Conservation (phyloP, 2,329 filamentous ascomycete genomes). For the Colletotrichum sojae region DNA sequence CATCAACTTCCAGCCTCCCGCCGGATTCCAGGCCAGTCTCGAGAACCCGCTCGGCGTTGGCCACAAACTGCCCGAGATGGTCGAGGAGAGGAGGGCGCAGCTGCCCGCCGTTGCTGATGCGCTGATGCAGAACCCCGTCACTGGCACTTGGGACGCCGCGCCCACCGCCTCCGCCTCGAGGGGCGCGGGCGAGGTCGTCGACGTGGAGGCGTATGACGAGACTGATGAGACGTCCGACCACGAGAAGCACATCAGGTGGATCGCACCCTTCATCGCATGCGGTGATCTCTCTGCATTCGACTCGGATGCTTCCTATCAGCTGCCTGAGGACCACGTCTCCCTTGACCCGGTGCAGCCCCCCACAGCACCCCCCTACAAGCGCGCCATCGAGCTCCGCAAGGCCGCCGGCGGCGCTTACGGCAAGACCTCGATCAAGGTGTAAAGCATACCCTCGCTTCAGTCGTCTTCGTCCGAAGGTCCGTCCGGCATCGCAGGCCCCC, state of each 20-base stretch:
- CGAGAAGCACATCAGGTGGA: constrained; percentile 73
- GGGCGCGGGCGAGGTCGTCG: constrained; percentile 30
- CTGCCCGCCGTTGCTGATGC: constrained; percentile 58
- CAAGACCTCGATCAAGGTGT: constrained; percentile 68
- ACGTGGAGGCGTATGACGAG: constrained; percentile 48
- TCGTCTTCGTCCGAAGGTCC: constrained; percentile 25
- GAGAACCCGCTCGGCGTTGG: constrained; percentile 81
- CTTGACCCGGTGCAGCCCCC: constrained; percentile 95
- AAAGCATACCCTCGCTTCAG: constrained; percentile 26
- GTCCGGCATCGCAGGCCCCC: constrained; percentile 46
- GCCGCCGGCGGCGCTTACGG: constrained; percentile 82
- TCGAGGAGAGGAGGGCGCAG: constrained; percentile 57
- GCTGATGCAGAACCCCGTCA: constrained; percentile 61
- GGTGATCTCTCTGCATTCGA: constrained; percentile 96
- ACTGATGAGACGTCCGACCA: constrained; percentile 53
- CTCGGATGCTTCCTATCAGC: constrained; percentile 92
- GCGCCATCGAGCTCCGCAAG: constrained; percentile 87
- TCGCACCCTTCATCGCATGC: constrained; percentile 96
- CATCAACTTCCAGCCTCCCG: constrained; percentile 86
- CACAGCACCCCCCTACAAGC: constrained; percentile 94
- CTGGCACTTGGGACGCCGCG: constrained; percentile 58
- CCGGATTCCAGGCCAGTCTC: constrained; percentile 81
- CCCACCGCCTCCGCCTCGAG: constrained; percentile 15
- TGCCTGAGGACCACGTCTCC: constrained; percentile 88
- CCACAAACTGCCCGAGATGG: constrained; percentile 65